Conservation (phyloP, 1,284 basidiomycete genomes). For the Trichosporon faecale region DNA sequence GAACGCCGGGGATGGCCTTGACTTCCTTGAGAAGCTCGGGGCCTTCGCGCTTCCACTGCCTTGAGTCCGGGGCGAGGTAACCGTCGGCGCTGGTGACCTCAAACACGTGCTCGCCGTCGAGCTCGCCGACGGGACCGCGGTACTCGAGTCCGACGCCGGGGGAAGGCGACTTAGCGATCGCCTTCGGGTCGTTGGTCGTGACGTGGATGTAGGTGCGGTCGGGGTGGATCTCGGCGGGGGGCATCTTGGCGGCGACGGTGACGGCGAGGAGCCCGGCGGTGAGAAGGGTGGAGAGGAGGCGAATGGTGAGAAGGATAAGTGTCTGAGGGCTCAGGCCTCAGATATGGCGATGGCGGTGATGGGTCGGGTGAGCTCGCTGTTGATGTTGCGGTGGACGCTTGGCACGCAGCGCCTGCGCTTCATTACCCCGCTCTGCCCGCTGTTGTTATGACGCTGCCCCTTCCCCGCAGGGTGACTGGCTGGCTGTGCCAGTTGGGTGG, state of each 20-base stretch:
- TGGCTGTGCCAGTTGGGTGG: neutral
- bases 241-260: constrained; percentile 15
- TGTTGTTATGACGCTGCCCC: constrained; percentile 3
- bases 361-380: neutral
- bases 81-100: constrained; percentile 27
- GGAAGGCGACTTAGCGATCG: constrained; percentile 5
- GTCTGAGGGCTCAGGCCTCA: neutral
- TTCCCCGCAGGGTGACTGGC: neutral
- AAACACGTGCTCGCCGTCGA: constrained; percentile 46
- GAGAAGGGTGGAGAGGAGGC: constrained; percentile 7
- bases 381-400: neutral
- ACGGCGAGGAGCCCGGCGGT: constrained; percentile 6
- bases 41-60: constrained; percentile 19
- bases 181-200: constrained; percentile 25
- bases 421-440: neutral
- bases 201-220: constrained; percentile 41
- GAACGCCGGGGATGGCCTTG: constrained; percentile 33
- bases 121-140: constrained; percentile 44
- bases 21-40: constrained; percentile 25
- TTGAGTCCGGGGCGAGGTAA: neutral
- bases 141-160: constrained; percentile 26
- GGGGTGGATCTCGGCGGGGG: constrained; percentile 27
- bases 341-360: neutral
- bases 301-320: constrained; percentile 15
- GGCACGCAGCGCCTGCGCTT: neutral